phyloP scores from a whole-genome alignment of 2,329 filamentous ascomycete species.

The Cladosporium cucumerinum region DNA sequence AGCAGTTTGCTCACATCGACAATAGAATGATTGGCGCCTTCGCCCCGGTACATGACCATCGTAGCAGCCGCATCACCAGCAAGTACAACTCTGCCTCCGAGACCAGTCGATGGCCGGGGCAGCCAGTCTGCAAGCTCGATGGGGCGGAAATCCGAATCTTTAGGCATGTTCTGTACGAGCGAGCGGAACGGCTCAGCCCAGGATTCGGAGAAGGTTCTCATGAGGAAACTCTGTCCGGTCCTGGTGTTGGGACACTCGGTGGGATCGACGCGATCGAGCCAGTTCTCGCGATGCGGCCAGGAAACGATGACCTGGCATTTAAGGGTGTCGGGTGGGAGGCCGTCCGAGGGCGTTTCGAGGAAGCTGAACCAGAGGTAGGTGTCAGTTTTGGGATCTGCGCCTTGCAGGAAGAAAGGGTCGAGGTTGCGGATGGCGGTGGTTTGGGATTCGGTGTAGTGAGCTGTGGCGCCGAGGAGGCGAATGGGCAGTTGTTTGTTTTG shows the following conservation, averaged over 20 bases:
- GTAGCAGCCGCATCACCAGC: constrained; percentile 11
- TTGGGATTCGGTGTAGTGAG: constrained; percentile 42
- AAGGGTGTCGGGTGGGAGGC: constrained; percentile 9
- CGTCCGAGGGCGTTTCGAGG: constrained; percentile 48
- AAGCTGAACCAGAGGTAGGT: constrained; percentile 54
- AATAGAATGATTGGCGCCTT: constrained; percentile 25
- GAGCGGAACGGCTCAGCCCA: constrained; percentile 23
- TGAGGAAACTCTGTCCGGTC: constrained; percentile 18
- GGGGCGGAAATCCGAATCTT: constrained; percentile 19
- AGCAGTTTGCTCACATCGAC: constrained; percentile 20
- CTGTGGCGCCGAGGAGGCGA: constrained; percentile 42
- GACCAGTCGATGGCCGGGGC: constrained; percentile 5
- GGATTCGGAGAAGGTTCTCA: constrained; percentile 18
- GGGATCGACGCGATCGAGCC: constrained; percentile 20
- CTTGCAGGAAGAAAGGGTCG: constrained; percentile 56
- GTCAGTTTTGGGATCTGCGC: constrained; percentile 50
- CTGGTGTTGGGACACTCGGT: constrained; percentile 43
- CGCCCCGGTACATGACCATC: constrained; percentile 24
- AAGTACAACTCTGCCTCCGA: constrained; percentile 17
- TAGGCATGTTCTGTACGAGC: constrained; percentile 19
- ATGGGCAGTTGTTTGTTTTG: constrained; percentile 44
- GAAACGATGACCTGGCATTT: constrained; percentile 44
- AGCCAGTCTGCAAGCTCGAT: constrained; percentile 20
- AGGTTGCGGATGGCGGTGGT: constrained; percentile 44
- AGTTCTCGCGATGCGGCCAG: constrained; percentile 40